Base-by-base conservation (phyloP, 2,329 filamentous ascomycete genomes). In the Hymenoscyphus linearis region DNA sequence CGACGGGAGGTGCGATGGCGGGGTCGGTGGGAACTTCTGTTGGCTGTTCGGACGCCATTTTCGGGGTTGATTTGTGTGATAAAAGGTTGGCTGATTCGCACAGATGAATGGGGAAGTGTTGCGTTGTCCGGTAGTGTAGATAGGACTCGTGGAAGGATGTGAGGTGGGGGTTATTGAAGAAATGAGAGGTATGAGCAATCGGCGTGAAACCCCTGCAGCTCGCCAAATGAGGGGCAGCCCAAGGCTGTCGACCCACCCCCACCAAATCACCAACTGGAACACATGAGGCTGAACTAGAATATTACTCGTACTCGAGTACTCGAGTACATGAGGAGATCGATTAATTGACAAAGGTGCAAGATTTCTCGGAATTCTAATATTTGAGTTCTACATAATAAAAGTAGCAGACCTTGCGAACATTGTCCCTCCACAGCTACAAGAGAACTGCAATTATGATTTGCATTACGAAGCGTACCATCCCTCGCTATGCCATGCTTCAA, bases 1-100 rank as follows among this genome's bases (percentile, higher is more conserved):
- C 55, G 31, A 62, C 54, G 16, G 66, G 59, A 31, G 31, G 44
- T 22, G 44, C 44, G 18, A 50, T 26, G 44, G 44, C 44, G 44
- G 44, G 44, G 54, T 66, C 60, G 22, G 59, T 63, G 52, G 64
- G 63, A 31, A 60, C 50, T 60, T 65, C 64, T 60, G 64, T 65
- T 37, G 60, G 52, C 55, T 64, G 61, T 58, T 66, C 66, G 36
- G 52, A 56, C 5, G 65, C 59, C 63, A 65, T 65, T 10, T 27
- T 63, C 18, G n/a, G 18, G n/a, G 31, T 25, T 9, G n/a, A 55
- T 57, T 52, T 18, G 36, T 55, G n/a, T 50, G 44, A 7, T 18
- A 4, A 31, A 44, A 22, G 40, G 16, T 34, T 22, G 18, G 16
- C 16, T 26, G 5, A 14, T 35, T 35, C 16, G 36, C 9, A 47